phyloP scores from a whole-genome alignment of 768 basidiomycete species.

The Russula sp. region DNA sequence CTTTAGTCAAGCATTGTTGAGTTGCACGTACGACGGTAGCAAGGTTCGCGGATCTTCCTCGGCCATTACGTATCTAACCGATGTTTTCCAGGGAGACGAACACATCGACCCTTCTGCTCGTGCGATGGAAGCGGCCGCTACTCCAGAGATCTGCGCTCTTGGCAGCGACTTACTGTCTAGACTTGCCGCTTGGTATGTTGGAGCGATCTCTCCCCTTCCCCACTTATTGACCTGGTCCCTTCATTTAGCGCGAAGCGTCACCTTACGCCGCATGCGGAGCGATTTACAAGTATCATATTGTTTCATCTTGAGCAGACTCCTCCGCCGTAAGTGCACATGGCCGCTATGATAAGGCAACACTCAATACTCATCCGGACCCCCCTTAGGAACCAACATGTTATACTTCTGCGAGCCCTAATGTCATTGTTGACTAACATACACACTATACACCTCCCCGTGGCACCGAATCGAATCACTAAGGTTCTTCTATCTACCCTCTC shows the following conservation, averaged over 20 bases:
- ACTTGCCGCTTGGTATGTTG: slow-evolving; percentile 45
- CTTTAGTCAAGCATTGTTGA: slow-evolving; percentile 45
- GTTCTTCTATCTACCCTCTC: slow-evolving; percentile 19
- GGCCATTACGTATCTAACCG: slow-evolving; percentile 8
- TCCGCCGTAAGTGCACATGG: slow-evolving; percentile 38
- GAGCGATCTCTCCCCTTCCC: slow-evolving; percentile 1
- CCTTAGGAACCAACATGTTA: slow-evolving; percentile 15
- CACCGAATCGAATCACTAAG: slow-evolving; percentile 22
- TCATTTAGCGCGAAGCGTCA: slow-evolving; percentile 44
- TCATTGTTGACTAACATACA: slow-evolving; percentile 15
- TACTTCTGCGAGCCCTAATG: slow-evolving; percentile 15
- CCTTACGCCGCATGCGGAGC: slow-evolving; percentile 50
- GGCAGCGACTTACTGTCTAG: slow-evolving; percentile 47
- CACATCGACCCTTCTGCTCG: slow-evolving; percentile 47
- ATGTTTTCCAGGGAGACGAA: slow-evolving; percentile 38
- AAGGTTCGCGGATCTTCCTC: slow-evolving; percentile 30
- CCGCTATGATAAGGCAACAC: background rate
- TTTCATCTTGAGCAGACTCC: slow-evolving; percentile 57
- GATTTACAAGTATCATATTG: slow-evolving; percentile 45
- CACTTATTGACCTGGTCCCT: background rate
- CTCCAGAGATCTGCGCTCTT: slow-evolving; percentile 47
- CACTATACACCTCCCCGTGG: slow-evolving; percentile 9
- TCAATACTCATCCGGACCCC: background rate
- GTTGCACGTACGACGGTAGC: slow-evolving; percentile 40
- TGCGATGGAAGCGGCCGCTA: slow-evolving; percentile 47